Percentiles rank a stretch among this genome's conserved stretches.
phyloP scores from a whole-genome alignment of 768 basidiomycete species.

The Astraeus odoratus region DNA sequence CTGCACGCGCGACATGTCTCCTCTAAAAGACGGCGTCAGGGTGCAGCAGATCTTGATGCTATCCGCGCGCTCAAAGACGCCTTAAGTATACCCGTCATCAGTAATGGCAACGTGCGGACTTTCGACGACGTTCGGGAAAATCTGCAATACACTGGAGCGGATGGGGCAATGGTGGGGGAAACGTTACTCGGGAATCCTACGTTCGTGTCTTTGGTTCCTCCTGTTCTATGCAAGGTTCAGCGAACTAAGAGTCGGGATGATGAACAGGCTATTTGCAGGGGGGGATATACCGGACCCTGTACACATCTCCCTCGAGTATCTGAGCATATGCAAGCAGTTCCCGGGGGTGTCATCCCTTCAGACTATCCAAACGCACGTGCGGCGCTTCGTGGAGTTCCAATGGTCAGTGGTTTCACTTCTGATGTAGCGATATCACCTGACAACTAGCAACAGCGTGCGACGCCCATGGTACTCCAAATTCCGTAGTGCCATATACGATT shows the following conservation, averaged over 20 bases:
- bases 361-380: conserved; percentile 55
- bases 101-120: conserved; percentile 71
- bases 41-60: conserved; percentile 58
- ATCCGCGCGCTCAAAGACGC: conserved; percentile 49
- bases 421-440: neutral
- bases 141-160: conserved; percentile 48
- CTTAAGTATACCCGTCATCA: conserved; percentile 54
- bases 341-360: conserved; percentile 42
- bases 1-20: conserved; percentile 72
- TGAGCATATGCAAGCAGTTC: conserved; percentile 49
- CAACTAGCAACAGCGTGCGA: conserved; percentile 31
- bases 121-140: conserved; percentile 54
- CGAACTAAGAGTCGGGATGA: neutral
- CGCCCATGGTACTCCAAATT: conserved; percentile 54
- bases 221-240: neutral
- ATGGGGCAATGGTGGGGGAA: conserved; percentile 80
- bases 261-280: conserved; percentile 48
- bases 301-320: conserved; percentile 61
- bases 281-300: conserved; percentile 52
- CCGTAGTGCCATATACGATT: conserved; percentile 36
- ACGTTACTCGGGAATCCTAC: conserved; percentile 69
- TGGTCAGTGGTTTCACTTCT: conserved; percentile 37
- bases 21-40: conserved; percentile 60
- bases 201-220: conserved; percentile 30
- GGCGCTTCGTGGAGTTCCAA: conserved; percentile 62